phyloP scores from a whole-genome alignment of 129 eudicot species.

The Centaurea solstitialis region DNA sequence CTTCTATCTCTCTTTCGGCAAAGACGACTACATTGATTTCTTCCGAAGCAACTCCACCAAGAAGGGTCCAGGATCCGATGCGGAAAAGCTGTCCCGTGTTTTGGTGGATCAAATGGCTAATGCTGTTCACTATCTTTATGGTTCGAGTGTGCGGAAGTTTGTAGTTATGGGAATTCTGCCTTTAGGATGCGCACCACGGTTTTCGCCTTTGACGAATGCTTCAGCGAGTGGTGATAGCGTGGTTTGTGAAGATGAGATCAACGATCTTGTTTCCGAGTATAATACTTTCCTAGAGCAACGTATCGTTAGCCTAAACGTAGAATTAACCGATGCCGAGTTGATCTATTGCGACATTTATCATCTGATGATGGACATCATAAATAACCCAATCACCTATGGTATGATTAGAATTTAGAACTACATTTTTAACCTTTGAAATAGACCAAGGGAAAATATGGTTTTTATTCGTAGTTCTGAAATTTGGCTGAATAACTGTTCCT shows the following conservation, averaged over 20 bases:
- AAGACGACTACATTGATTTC: slow-evolving; percentile 60
- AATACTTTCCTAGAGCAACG: slow-evolving; percentile 50
- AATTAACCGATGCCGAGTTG: slow-evolving; percentile 50
- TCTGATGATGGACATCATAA: slow-evolving; percentile 60
- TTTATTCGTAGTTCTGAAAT: neutral
- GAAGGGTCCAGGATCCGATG: slow-evolving; percentile 2
- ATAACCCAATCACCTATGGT: slow-evolving; percentile 56
- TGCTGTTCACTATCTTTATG: slow-evolving; percentile 55
- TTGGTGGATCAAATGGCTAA: slow-evolving; percentile 58
- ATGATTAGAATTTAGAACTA: slow-evolving; percentile 17
- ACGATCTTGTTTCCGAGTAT: slow-evolving; percentile 47
- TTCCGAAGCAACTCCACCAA: slow-evolving; percentile 30
- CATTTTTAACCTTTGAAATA: neutral
- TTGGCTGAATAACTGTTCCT: too few species aligned
- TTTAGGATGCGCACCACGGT: slow-evolving; percentile 69
- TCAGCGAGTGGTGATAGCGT: slow-evolving; percentile 11
- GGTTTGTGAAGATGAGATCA: slow-evolving; percentile 51
- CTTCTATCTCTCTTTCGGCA: slow-evolving; percentile 79
- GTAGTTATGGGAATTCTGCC: slow-evolving; percentile 62
- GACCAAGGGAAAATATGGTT: neutral
- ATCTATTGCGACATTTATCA: slow-evolving; percentile 61
- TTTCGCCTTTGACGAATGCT: slow-evolving; percentile 16
- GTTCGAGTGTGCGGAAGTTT: slow-evolving; percentile 56
- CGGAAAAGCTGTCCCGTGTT: slow-evolving; percentile 18
- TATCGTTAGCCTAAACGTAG: slow-evolving; percentile 41